phyloP scores from a whole-genome alignment of 2,329 filamentous ascomycete species.

The Aspergillus novofumigatus region DNA sequence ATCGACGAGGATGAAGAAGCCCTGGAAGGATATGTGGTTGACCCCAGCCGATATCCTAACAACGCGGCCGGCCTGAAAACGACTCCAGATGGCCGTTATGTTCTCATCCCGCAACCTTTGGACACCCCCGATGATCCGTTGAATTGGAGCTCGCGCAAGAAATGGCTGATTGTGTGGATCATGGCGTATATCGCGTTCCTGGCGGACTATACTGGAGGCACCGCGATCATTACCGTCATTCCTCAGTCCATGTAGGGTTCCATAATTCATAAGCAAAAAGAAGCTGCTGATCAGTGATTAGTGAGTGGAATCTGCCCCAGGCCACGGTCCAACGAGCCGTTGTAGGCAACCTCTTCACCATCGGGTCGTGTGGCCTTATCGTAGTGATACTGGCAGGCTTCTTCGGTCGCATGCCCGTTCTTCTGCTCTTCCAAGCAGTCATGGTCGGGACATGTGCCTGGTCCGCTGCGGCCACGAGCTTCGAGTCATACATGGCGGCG shows the following conservation, averaged over 20 bases:
- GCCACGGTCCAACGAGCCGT: constrained; percentile 50
- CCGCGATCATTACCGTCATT: constrained; percentile 43
- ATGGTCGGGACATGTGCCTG: constrained; percentile 30
- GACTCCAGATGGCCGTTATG: constrained; percentile 36
- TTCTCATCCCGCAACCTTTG: constrained; percentile 53
- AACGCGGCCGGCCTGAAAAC: constrained; percentile 29
- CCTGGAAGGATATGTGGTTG: constrained; percentile 15
- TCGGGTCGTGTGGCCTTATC: constrained; percentile 39
- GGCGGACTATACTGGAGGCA: constrained; percentile 49
- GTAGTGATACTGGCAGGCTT: constrained; percentile 42
- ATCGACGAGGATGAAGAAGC: constrained; percentile 16
- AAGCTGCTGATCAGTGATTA: constrained; percentile 10
- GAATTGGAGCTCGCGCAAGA: constrained; percentile 51
- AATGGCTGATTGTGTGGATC: constrained; percentile 48
- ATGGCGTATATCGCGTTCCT: constrained; percentile 46
- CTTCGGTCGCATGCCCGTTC: constrained; percentile 43
- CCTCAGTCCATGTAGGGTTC: constrained; percentile 40
- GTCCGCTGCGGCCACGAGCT: constrained; percentile 44
- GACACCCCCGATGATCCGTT: constrained; percentile 50
- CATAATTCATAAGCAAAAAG: background rate
- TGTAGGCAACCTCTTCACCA: constrained; percentile 51
- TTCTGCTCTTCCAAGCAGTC: constrained; percentile 23
- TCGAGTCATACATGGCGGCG: constrained; percentile 47
- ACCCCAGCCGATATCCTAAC: constrained; percentile 14
- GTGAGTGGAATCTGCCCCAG: constrained; percentile 47